phyloP scores from a whole-genome alignment of 768 basidiomycete species.

The Mycena rosella region DNA sequence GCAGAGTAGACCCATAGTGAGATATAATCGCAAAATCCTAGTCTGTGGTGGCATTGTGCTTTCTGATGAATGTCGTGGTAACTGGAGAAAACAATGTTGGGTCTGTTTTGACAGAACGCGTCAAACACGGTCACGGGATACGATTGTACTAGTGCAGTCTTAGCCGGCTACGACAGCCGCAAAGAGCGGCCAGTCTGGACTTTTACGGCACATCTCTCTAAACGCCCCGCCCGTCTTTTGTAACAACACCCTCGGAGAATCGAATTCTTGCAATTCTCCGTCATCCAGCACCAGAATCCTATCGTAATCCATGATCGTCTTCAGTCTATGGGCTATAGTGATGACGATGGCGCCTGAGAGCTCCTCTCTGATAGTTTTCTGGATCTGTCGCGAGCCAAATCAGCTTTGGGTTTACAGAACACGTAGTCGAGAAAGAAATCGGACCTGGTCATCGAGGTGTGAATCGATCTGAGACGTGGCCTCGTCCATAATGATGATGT shows the following conservation, averaged over 20 bases:
- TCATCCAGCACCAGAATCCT: conserved; percentile 79
- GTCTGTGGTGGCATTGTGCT: conserved; percentile 19
- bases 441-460: conserved; percentile 74
- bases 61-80: conserved; percentile 10
- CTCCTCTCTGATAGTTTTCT: conserved; percentile 80
- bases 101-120: neutral
- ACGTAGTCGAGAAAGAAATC: conserved; percentile 15
- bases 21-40: conserved; percentile 22
- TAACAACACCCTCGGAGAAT: conserved; percentile 70
- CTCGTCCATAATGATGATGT: conserved; percentile 81
- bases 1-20: conserved; percentile 26
- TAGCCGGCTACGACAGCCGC: conserved; percentile 34
- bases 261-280: conserved; percentile 84
- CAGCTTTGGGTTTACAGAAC: neutral
- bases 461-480: conserved; percentile 85
- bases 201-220: conserved; percentile 75
- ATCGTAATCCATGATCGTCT: conserved; percentile 83
- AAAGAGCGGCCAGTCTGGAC: conserved; percentile 65
- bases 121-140: conserved; percentile 24
- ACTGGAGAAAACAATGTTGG: neutral
- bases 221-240: conserved; percentile 68
- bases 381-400: conserved; percentile 63
- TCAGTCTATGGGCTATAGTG: conserved; percentile 86
- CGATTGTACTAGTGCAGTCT: too few relatives aligned
- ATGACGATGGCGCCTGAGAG: conserved; percentile 79